Evolutionary conservation across 139 green algal species (phyloP).

Genomic region (Tetraselmis striata): DNA sequence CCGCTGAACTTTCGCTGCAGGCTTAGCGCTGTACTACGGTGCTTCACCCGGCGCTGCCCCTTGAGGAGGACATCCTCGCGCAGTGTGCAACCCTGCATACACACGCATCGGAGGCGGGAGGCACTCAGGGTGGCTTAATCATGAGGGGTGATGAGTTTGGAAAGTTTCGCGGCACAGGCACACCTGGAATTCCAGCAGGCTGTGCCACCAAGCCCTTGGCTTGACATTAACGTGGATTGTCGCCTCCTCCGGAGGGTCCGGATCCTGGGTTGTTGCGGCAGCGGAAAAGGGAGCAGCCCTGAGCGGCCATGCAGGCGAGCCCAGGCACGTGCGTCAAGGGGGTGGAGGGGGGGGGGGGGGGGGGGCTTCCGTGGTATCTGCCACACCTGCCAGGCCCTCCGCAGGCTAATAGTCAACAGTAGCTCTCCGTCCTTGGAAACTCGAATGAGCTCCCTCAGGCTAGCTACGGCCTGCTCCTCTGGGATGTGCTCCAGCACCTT

Average conservation of each 20-base stretch:
- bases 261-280: no score
- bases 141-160: no score
- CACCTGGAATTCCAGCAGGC: neutral
- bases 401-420: neutral
- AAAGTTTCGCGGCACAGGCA: no score
- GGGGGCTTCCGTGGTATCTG: no score
- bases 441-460: neutral
- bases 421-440: neutral
- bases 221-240: neutral
- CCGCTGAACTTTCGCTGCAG: neutral
- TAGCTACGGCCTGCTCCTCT: neutral
- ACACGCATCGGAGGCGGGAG: neutral
- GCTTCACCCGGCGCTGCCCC: neutral
- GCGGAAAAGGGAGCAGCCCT: no score
- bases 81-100: no score
- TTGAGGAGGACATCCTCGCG: neutral
- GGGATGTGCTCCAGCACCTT: neutral
- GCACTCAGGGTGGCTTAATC: neutral
- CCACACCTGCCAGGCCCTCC: neutral
- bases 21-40: neutral
- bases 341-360: no score
- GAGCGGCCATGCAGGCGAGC: no score
- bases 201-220: neutral
- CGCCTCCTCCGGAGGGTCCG: neutral
- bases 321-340: no score